Evolutionary conservation across 371 early-diverging fungal genomes (phyloP), one percentile per base, ranked within the genome.

Genomic region (Apophysomyces trapeziformis): DNA sequence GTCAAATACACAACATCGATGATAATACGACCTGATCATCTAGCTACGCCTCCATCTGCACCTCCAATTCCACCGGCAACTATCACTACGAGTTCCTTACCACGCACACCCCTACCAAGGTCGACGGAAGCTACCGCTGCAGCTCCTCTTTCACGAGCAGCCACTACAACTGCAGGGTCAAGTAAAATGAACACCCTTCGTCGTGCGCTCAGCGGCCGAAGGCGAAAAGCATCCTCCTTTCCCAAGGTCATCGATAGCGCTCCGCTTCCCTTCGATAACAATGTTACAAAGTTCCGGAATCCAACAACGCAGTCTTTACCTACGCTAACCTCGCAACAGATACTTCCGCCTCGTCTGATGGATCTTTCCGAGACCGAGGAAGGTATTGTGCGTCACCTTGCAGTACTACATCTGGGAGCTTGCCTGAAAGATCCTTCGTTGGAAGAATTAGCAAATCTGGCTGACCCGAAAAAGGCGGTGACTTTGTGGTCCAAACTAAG

Each of bases 361-460:
- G 54, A 50, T 50, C 54, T 50, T 50, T 50, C 11, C 11, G 54
- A 50, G 21, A 75, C 92, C 11, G 92, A 92, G 67, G 83, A 86
- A 37, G 84, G 94, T 59, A 85, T 88, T 38, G 90, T 93, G 36
- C 86, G 90, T 47, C 92, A 93, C 66, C 73, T 92, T 16, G 95
- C 95, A 0, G 90, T 90, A 1, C 70, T 89, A 39, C 75, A 80
- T 21, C 65, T 95, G 63, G 83, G 87, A 5, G 87, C 83, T 5
- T 68, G 90, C 50, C 80, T 94, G n/a, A 83, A 78, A 18, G 69
- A 80, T 0, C 82, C 85, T 66, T 76, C 78, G 0, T 59, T 85
- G 38, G 87, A 88, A 37, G 89, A 91, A 58, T 68, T 92, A 6
- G 69, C 82, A 63, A 86, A 80, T 61, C 67, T 87, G 65, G 80